Base-by-base conservation (phyloP, 306 rosid genomes). In the Betula pendula region DNA sequence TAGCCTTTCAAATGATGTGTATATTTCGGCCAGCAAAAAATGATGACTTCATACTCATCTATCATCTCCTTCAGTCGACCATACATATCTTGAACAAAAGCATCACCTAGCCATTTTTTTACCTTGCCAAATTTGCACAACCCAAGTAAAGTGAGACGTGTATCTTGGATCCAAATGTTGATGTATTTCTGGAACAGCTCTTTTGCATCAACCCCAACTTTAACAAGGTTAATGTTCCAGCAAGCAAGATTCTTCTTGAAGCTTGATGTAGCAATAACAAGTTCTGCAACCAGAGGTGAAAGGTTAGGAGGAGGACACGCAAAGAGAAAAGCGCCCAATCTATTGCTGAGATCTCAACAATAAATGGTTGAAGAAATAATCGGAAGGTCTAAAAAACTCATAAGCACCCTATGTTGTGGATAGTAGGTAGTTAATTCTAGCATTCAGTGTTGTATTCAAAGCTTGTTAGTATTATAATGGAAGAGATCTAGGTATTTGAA, bases 71-170 rank as follows among this genome's bases (percentile, higher is more conserved):
- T 60, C 62, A 81, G 35, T 53, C 29, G 72, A 6, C 15, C 76
- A 56, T 81, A 79, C 68, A 81, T 74, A 7, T 71, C 71, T 22
- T 81, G 75, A 49, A 84, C 44, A 59, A 84, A 71, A 20, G 78
- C 79, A 77, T 40, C 52, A n/a, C 74, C 75, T 16, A 62, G 74
- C 53, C 78, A 56, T 13, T 66, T 84, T 24, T 81, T 84, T 78
- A 81, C 86, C 81, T 81, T 75, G 19, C 71, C 76, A 42, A 56
- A 81, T 72, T 85, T 78, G 85, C 85, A 85, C 48, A 14, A 50
- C n/a, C 72, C 79, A 40, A 85, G 88, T 74, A 81, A 68, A 51
- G 52, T 38, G 20, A 12, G 35, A 16, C 40, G 79, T 56, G 75
- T 81, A 29, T 79, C 83, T 60, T 59, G 79, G 59, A 79, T 79